Conservation (phyloP, 225 moss, liverwort and hornwort species). For the Marchantia paleacea region DNA sequence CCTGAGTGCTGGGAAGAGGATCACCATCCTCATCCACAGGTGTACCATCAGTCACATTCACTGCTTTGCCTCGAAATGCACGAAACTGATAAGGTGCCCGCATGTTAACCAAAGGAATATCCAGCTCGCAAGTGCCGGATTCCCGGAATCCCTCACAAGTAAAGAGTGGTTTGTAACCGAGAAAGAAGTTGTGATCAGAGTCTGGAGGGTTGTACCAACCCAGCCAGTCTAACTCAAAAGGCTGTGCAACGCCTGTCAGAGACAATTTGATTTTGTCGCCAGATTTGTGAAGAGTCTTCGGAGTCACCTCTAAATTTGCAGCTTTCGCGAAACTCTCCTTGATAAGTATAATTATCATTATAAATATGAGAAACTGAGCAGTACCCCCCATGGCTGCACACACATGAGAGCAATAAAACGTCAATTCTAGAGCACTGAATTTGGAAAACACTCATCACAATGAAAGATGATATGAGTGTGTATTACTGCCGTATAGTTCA, state of each 20-base stretch:
- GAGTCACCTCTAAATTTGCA: slow-evolving; percentile 35
- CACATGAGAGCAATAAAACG: background rate
- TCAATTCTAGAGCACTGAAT: background rate
- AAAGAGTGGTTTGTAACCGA: slow-evolving; percentile 59
- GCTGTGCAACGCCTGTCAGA: slow-evolving; percentile 51
- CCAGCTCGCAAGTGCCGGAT: slow-evolving; percentile 40
- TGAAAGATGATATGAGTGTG: too few species aligned
- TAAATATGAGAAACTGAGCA: slow-evolving; percentile 39
- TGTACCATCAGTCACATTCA: slow-evolving; percentile 22
- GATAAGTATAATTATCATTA: slow-evolving; percentile 48
- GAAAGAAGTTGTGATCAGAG: slow-evolving; percentile 61
- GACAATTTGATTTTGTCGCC: slow-evolving; percentile 54
- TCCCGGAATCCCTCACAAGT: slow-evolving; percentile 44
- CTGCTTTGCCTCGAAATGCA: slow-evolving; percentile 35
- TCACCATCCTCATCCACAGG: slow-evolving; percentile 46
- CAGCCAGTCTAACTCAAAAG: slow-evolving; percentile 66
- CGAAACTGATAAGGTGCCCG: slow-evolving; percentile 50
- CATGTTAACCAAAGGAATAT: slow-evolving; percentile 57
- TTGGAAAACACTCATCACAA: too few species aligned
- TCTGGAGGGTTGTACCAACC: slow-evolving; percentile 81
- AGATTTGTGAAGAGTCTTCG: slow-evolving; percentile 38
- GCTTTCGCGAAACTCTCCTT: slow-evolving; percentile 45
- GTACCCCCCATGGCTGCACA: slow-evolving; percentile 43
- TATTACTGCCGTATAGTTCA: too few species aligned
- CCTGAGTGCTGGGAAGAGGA: slow-evolving; percentile 48